Evolutionary conservation across 805 yeast genomes (phyloP).

Genomic region (Kodamaea restingae): DNA sequence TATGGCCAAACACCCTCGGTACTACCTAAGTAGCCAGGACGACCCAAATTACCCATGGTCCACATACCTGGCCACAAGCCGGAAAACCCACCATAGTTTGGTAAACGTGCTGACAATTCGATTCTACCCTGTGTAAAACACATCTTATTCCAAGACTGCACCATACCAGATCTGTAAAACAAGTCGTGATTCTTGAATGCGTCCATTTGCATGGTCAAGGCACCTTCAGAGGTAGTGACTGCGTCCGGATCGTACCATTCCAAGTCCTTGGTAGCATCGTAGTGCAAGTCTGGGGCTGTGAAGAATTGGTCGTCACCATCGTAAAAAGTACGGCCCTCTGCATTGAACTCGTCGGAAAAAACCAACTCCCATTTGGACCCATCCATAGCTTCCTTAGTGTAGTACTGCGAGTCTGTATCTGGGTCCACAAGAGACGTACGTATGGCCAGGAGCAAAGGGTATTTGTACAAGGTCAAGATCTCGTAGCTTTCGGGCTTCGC

Average conservation of each 20-base stretch:
- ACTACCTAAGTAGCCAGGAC: conserved; percentile 85
- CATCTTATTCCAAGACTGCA: conserved; percentile 87
- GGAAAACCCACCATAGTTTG: conserved; percentile 70
- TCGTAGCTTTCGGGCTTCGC: conserved; percentile 33
- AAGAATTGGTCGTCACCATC: conserved; percentile 90
- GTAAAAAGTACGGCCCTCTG: conserved; percentile 85
- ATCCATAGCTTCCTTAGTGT: conserved; percentile 47
- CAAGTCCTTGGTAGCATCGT: conserved; percentile 82
- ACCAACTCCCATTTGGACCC: conserved; percentile 74
- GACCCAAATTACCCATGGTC: conserved; percentile 90
- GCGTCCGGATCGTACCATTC: conserved; percentile 98
- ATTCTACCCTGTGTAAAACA: conserved; percentile 83
- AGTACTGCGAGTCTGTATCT: conserved; percentile 60
- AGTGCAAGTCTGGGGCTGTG: conserved; percentile 78
- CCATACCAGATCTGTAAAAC: conserved; percentile 84
- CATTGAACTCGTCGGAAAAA: conserved; percentile 87
- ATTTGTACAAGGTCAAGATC: conserved; percentile 51
- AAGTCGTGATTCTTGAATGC: conserved; percentile 77
- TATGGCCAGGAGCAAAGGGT: conserved; percentile 55
- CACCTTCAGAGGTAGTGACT: conserved; percentile 68
- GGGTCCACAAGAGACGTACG: conserved; percentile 63
- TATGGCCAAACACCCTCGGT: conserved; percentile 97
- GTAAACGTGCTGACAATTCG: conserved; percentile 73
- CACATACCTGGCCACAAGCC: conserved; percentile 98
- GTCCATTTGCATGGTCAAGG: conserved; percentile 66